A percentile compares a stretch with the other conserved stretches of the same genome.
Evolutionary conservation across 2,329 filamentous ascomycete species (phyloP).

Genomic region (Aspergillus ruber): DNA sequence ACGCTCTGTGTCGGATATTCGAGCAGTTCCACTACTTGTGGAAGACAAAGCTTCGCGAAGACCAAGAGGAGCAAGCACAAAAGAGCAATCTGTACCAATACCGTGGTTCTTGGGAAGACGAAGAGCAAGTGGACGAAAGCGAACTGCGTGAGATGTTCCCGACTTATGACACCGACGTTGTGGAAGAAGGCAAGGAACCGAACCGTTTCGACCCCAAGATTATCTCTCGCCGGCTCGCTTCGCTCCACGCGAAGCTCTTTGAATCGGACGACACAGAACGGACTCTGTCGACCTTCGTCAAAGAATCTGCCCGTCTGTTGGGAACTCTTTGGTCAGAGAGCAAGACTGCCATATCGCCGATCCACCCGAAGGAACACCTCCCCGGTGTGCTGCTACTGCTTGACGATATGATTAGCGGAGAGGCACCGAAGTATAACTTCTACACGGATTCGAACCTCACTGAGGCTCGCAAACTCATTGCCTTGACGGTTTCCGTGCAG

Average conservation of each 20-base stretch:
- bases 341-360: slow-evolving; percentile 15
- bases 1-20: slow-evolving; percentile 60
- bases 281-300: slow-evolving; percentile 28
- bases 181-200: slow-evolving; percentile 26
- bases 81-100: slow-evolving; percentile 78
- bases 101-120: slow-evolving; percentile 67
- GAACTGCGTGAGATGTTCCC: slow-evolving; percentile 81
- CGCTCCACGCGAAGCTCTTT: slow-evolving; percentile 50
- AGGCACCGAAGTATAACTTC: slow-evolving; percentile 66
- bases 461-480: slow-evolving; percentile 68
- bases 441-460: slow-evolving; percentile 73
- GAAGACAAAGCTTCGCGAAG: slow-evolving; percentile 67
- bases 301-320: slow-evolving; percentile 28
- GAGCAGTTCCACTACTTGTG: slow-evolving; percentile 71
- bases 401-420: slow-evolving; percentile 52
- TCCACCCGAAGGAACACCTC: slow-evolving; percentile 50
- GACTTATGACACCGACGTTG: slow-evolving; percentile 56
- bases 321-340: slow-evolving; percentile 27
- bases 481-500: slow-evolving; percentile 62
- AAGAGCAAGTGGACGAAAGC: slow-evolving; percentile 65
- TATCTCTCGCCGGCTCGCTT: slow-evolving; percentile 56
- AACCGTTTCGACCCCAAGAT: slow-evolving; percentile 42
- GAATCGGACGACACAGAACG: slow-evolving; percentile 20
- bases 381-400: slow-evolving; percentile 61
- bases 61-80: slow-evolving; percentile 67